Base-by-base conservation (phyloP, 2,329 filamentous ascomycete genomes). In the Fusarium nanum region DNA sequence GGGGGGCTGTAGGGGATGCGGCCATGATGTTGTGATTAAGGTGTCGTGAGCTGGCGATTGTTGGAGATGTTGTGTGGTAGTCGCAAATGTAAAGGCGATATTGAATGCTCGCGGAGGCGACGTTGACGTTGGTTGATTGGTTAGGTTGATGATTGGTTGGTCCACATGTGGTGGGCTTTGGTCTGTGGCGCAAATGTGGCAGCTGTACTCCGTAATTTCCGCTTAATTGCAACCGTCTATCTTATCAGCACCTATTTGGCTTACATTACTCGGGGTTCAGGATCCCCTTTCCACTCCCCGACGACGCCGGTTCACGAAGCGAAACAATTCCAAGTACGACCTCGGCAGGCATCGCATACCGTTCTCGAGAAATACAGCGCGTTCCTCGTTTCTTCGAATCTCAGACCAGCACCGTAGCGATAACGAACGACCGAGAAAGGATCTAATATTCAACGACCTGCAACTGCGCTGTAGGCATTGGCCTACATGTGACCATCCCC, bases 1-100 rank as follows among this genome's bases (percentile, higher is more conserved):
- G 84, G 34, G 94, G 94, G 16, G 72, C 65, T 49, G 44, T 83
- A 82, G 78, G 66, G 60, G 77, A 64, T 60, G 78, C 77, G 64
- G 81, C 78, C 56, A 68, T 68, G 12, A 27, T 41, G n/a, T 13
- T 40, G 25, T 20, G 22, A 22, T 47, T 6, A 5, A 12, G 5
- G 5, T 11, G 3, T 37, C 12, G 22, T 44, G 25, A 28, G 27
- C 22, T 27, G 42, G 37, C 18, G 27, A 50, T 53, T 50, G 27
- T n/a, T 20, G 18, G 11, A 10, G 47, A 48, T 25, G 47, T 61
- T 28, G 32, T 50, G 40, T 22, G 47, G 37, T 42, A 60, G 34
- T 56, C 54, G 42, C 56, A 57, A 68, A 62, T 60, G 48, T 57
- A 53, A 49, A 42, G 37, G 22, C 52, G 53, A 46, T 49, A 47